These are phyloP conservation scores for Toxoplasma gondii DNA, from an alignment of 169 alveolate species.

Conservation along the genomic window DNA sequence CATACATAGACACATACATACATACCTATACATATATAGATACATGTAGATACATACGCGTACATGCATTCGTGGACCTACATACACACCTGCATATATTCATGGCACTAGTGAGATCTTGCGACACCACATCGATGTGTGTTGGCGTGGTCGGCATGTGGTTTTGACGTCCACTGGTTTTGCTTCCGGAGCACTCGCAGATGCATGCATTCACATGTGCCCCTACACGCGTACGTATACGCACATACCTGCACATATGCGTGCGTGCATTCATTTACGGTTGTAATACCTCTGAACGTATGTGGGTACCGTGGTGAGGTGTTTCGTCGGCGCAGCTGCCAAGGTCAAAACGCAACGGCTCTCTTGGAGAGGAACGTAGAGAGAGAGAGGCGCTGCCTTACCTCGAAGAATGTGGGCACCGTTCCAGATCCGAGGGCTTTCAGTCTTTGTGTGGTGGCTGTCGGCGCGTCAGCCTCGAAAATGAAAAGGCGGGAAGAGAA, in stretches of 20 bases:
- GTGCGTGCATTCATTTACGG: background rate
- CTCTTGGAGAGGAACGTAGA: too few species aligned
- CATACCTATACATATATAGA: too few species aligned
- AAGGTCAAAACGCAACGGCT: too few species aligned
- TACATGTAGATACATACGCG: too few species aligned
- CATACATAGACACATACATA: too few species aligned
- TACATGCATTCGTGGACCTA: too few species aligned
- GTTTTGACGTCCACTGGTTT: too few species aligned
- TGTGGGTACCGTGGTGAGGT: background rate
- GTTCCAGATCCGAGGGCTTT: slow-evolving; percentile 79
- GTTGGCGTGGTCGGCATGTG: too few species aligned
- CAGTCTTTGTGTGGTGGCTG: slow-evolving; percentile 81
- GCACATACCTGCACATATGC: background rate
- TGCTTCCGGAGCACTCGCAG: background rate
- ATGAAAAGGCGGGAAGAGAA: slow-evolving; percentile 65
- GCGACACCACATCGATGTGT: too few species aligned
- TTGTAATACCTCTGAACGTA: background rate
- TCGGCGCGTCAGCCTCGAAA: slow-evolving; percentile 81
- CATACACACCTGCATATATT: too few species aligned
- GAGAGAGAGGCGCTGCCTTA: background rate
- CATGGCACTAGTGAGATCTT: too few species aligned
- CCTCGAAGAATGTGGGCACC: slow-evolving; percentile 73
- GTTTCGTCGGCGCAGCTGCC: too few species aligned
- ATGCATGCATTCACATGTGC: background rate
- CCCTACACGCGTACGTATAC: background rate